Base-by-base conservation (phyloP, 495 filamentous ascomycete species). In the Clohesyomyces aquaticus region DNA sequence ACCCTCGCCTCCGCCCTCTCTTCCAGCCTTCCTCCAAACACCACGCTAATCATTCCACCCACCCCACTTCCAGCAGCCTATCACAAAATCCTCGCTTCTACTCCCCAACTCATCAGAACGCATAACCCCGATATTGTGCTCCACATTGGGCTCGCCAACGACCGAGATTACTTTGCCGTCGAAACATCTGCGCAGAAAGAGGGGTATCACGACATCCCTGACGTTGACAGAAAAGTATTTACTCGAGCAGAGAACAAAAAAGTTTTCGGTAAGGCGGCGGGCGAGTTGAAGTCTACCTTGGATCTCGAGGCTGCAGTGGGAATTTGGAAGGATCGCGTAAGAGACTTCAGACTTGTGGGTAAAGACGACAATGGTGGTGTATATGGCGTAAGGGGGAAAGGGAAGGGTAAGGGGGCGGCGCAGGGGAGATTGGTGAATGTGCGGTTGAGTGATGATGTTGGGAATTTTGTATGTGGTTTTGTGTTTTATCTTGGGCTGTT, bases 401-500 rank as follows among this genome's bases (percentile, higher is more conserved):
- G 19, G 19, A 52, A 53, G 42, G 41, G 16, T 10, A 66, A 55
- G 57, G 19, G 19, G 47, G 46, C 43, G 47, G 49, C 18, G 27
- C 35, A 42, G 9, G 32, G 8, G 29, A 62, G 51, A 41, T 41
- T 27, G 12, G 53, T 58, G 0, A 62, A 75, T 61, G 58, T 73
- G 8, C 61, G 63, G 41, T 14, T 60, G 14, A 67, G 47, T 11
- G 67, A 73, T 56, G 71, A 73, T 68, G 71, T 75, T 23, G 73
- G 71, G 29, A 70, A 55, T 48, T 75, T 67, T 63, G 63, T 72
- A 0, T 73, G 71, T 67, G 73, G 73, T n/a, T 73, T 73, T 45
- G 48, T 73, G 12, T 75, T 72, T 59, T 75, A 71, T 52, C 50
- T 61, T 1, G 64, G 50, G 19, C 51, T 74, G 50, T 41, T 56